Evolutionary conservation across 257 asterid species (phyloP), one percentile per base, ranked within the genome.

Genomic region (Buddleja alternifolia): DNA sequence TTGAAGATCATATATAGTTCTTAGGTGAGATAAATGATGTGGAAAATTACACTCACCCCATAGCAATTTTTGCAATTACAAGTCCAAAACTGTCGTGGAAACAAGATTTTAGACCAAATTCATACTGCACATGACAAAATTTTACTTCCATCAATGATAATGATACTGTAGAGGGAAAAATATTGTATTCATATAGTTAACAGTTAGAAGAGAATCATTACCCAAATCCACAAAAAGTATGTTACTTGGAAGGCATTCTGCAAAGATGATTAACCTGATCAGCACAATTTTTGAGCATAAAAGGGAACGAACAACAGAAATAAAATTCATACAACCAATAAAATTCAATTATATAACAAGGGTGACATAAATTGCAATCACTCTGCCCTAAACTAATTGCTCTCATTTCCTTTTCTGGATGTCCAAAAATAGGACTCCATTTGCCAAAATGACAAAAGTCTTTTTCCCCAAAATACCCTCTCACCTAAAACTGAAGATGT

Each of bases 151-250:
- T 12, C 41, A 62, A 21, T 48, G 66, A 25, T 42, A 62, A 21
- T 48, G 66, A 25, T 42, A 46, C 39, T 15, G 52, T 47, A 41
- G 4, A 32, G 20, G 14, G 10, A 15, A 16, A 14, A 42, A 8
- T 29, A 40, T 6, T 15, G 44, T 11, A 60, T 9, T 71, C 46
- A 58, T 25, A 53, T 25, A 53, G 41, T 17, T 37, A 24, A 63
- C 8, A 45, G 23, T 40, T 21, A 63, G 51, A 48, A 63, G 63
- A 61, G 60, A 72, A 66, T 53, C 67, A 50, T 80, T 88, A 92
- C 98, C 97, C 95, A 84, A 58, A 90, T 88, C 97, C 98, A 92
- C 74, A 92, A 75, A 59, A 92, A 92, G 86, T 92, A 88, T 0
- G 88, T 88, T 52, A 90, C 15, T 66, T 92, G 97, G 84, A 92